phyloP scores from a whole-genome alignment of 2,329 filamentous ascomycete genomes.

The Calonectria leucothoes region DNA sequence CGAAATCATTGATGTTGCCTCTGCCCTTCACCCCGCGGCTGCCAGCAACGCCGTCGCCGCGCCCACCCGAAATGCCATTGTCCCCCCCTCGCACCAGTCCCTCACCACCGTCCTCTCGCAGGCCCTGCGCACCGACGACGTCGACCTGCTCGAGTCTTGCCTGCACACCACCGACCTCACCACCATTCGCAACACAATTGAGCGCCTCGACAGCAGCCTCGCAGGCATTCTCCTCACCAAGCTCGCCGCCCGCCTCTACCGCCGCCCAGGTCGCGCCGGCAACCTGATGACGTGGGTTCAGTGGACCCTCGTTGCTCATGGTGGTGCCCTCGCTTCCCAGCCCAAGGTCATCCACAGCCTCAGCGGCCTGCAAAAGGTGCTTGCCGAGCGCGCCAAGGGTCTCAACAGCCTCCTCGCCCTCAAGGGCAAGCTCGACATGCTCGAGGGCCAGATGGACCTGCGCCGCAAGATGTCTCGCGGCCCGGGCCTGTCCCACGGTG shows the following conservation, averaged over 20 bases:
- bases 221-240: slow-evolving; percentile 84
- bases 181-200: slow-evolving; percentile 88
- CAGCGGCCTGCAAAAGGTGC: slow-evolving; percentile 82
- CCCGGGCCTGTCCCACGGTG: slow-evolving; percentile 51
- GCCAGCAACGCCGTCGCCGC: slow-evolving; percentile 48
- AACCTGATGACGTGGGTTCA: slow-evolving; percentile 96
- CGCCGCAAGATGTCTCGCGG: slow-evolving; percentile 74
- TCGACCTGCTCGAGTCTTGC: slow-evolving; percentile 89
- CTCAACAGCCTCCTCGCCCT: slow-evolving; percentile 85
- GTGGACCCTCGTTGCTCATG: slow-evolving; percentile 92
- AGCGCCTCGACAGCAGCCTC: slow-evolving; percentile 86
- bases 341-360: slow-evolving; percentile 85
- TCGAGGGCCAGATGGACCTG: slow-evolving; percentile 89
- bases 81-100: slow-evolving; percentile 79
- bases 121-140: slow-evolving; percentile 92
- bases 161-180: slow-evolving; percentile 81
- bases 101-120: slow-evolving; percentile 94
- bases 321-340: slow-evolving; percentile 88
- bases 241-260: slow-evolving; percentile 87
- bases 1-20: slow-evolving; percentile 81
- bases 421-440: slow-evolving; percentile 95
- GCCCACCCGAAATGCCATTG: slow-evolving; percentile 61
- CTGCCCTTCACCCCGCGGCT: slow-evolving; percentile 61
- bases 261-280: slow-evolving; percentile 88
- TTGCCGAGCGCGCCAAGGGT: slow-evolving; percentile 86